Conservation (phyloP, 345 rosid genomes). For the Triadica sebifera region DNA sequence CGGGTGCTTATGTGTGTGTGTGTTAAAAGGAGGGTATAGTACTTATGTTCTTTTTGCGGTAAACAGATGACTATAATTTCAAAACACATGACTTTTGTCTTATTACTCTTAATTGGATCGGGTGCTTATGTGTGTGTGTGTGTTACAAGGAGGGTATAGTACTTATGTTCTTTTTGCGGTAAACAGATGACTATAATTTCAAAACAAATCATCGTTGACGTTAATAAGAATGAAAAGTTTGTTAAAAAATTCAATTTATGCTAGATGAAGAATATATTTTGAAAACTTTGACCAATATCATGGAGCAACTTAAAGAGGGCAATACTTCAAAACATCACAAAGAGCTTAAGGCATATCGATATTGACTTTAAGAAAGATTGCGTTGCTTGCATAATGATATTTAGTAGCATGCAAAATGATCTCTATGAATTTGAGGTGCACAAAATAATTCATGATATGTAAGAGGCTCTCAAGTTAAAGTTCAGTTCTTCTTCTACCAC, state of each 20-base stretch:
- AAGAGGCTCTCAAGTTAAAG: too few relatives aligned
- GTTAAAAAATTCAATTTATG: not conserved
- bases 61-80: not conserved
- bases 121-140: not conserved
- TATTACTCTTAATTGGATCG: not conserved
- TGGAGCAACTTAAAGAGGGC: not conserved
- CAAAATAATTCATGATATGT: not conserved
- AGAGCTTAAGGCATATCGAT: not conserved
- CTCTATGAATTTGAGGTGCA: not conserved
- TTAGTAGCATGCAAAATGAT: constrained; percentile 1
- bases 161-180: too few relatives aligned
- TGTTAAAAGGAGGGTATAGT: too few relatives aligned
- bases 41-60: too few relatives aligned
- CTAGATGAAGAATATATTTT: not conserved
- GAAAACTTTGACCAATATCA: not conserved
- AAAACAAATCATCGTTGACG: not conserved
- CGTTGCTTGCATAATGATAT: not conserved
- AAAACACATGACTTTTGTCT: not conserved
- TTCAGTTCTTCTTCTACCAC: too few relatives aligned
- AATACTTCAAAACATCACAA: not conserved
- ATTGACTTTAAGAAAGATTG: not conserved
- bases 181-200: not conserved
- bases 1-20: not conserved
- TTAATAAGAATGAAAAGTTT: not conserved
- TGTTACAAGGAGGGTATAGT: too few relatives aligned